Base-by-base conservation (phyloP, 1,284 basidiomycete species). In the Ceratobasidium sp. region DNA sequence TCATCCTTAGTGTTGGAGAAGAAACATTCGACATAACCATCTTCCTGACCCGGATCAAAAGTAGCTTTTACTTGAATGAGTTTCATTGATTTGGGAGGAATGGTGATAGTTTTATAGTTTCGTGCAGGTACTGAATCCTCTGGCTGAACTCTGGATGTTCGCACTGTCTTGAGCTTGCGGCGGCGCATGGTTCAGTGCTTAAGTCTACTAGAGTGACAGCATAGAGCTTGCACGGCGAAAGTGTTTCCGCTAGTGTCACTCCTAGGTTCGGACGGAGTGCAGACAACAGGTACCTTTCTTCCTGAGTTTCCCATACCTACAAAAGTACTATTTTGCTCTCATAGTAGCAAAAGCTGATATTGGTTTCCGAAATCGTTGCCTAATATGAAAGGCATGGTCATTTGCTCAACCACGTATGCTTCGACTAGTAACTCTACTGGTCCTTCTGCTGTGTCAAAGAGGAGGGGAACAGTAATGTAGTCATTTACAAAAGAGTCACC, bases 351-450 rank as follows among this genome's bases (percentile, higher is more conserved):
- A 41, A 85, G 79, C 10, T 74, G 80, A 70, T 83, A 84, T 54
- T 84, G 81, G 69, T 81, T 82, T n/a, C 79, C 79, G 62, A 84
- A 84, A 74, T 84, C 82, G 67, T 83, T 84, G 12, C 83, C 83
- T 4, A 84, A 77, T n/a, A 83, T 82, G 38, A 82, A 82, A 1
- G 81, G 82, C 10, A 82, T 71, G 8, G 55, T 76, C 80, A 81
- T 81, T 35, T 54, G 60, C 52, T 73, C 65, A 16, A 81, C 83
- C 0, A 84, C 81, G 67, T 85, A 84, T 0, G 83, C 84, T 69
- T 85, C 84, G 0, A 84, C 80, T 7, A 62, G 60, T 1, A 85
- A 64, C 60, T 81, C 77, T 0, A 84, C 81, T 0, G 81, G 79
- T 18, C 83, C 82, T 18, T 82, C 27, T 0, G 59, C 23, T 2